Base-by-base conservation (phyloP, 352 stramenopile genomes). In the Globisporangium acanthophoron region DNA sequence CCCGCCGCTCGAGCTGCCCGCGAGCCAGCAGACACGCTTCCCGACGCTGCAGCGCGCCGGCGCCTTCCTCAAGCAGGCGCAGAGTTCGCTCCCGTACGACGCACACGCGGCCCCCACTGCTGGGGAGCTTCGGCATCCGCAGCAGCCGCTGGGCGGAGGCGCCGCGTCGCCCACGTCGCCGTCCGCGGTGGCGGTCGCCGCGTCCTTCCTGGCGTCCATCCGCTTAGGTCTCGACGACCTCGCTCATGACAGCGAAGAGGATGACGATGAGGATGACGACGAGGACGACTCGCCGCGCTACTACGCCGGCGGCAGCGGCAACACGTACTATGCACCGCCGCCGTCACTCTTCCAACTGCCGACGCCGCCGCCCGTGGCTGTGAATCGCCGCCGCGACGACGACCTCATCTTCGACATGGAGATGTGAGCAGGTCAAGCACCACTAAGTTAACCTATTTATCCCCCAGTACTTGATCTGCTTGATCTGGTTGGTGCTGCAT, bases 351-450 rank as follows among this genome's bases (percentile, higher is more conserved):
- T 40, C 12, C 47, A 52, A 13, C 27, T 18, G 21, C 27, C 11
- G 45, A 7, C 45, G n/a, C 35, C 40, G 15, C 47, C 40, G 15
- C 16, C 48, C 15, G 15, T 27, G 3, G 29, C 21, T 3, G 20
- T 33, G 20, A 46, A 21, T 15, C 4, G 31, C 29, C 5, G 31
- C 29, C 5, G n/a, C 27, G 56, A 59, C 33, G 61, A 67, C 29
- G 56, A 64, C 24, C 46, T 67, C 20, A 67, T 67, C 35, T 67
- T 67, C 46, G 52, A 59, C 50, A 64, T 67, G 61, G 61, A 67
- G 20, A 59, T 67, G 50, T 67, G 45, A 64, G 29, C 20, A 27
- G 24, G 24, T 27, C 1, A 13, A n/a, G 4, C 13, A n/a, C 7
- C 13, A 8, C 15, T 52, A 50, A 45, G 21, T 29, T 57, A 47